These are phyloP conservation scores for Lachancea thermotolerans DNA, from an alignment of 805 yeast genomes.

Conservation along the genomic window DNA sequence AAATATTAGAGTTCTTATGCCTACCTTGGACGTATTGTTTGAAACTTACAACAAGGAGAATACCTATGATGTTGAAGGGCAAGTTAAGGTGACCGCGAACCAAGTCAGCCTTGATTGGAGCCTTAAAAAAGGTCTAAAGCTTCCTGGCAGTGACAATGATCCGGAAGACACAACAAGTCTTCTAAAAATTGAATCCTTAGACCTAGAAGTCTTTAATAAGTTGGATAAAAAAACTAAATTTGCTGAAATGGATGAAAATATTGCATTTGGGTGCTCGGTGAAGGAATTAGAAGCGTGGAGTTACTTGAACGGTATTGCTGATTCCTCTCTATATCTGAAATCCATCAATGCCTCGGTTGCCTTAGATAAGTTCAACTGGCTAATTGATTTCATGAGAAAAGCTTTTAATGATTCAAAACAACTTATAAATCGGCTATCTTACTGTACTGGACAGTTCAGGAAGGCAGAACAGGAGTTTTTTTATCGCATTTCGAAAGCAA, in stretches of 20 bases:
- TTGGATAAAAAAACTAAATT: neutral
- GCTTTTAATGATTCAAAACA: constrained; percentile 7
- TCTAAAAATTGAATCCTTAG: neutral
- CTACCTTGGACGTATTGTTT: neutral
- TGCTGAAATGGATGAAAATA: neutral
- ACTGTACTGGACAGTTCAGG: constrained; percentile 8
- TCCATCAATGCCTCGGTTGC: constrained; percentile 29
- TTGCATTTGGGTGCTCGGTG: constrained; percentile 21
- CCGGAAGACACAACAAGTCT: neutral
- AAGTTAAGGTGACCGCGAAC: too few relatives aligned
- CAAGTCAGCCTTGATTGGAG: neutral
- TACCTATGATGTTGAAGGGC: neutral
- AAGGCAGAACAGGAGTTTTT: constrained; percentile 33
- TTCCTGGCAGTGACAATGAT: neutral
- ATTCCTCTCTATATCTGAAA: constrained; percentile 24
- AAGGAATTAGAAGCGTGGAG: constrained; percentile 30
- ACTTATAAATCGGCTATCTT: constrained; percentile 9
- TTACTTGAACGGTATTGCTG: constrained; percentile 13
- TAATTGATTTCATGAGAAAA: constrained; percentile 17
- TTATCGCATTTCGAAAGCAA: constrained; percentile 40
- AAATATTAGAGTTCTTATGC: neutral
- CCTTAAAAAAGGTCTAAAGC: neutral
- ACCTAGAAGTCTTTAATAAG: neutral
- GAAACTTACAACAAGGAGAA: neutral
- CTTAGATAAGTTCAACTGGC: constrained; percentile 34